These are phyloP conservation scores for Nannochloris sp. DNA, from an alignment of 139 green algal species.

Conservation along the genomic window DNA sequence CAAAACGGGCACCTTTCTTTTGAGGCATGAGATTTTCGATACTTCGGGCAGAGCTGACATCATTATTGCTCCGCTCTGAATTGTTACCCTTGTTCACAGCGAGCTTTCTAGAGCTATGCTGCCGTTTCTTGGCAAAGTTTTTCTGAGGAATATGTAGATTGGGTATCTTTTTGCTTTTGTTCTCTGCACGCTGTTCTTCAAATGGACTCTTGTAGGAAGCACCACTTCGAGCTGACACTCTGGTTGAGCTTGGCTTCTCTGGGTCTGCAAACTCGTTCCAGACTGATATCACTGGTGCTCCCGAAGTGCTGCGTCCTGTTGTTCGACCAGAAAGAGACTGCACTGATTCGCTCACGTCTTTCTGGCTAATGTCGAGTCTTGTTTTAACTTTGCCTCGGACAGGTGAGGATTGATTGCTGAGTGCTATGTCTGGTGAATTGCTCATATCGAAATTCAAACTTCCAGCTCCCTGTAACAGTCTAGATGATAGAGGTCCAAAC, in stretches of 20 bases:
- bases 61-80: neutral
- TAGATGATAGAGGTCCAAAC: neutral
- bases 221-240: neutral
- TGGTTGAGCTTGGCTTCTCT: slow-evolving; percentile 2
- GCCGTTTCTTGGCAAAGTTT: slow-evolving; percentile 8
- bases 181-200: neutral
- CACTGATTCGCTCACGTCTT: too few species aligned
- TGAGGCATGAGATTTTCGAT: slow-evolving; percentile 4
- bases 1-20: slow-evolving; percentile 5
- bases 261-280: neutral
- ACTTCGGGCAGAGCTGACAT: slow-evolving; percentile 4
- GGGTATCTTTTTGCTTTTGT: neutral
- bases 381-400: too few species aligned
- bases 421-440: neutral
- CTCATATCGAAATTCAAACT: neutral
- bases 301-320: too few species aligned
- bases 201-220: neutral
- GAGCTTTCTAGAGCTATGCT: slow-evolving; percentile 7
- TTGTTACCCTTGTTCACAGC: neutral
- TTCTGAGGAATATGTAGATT: neutral
- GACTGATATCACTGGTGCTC: too few species aligned
- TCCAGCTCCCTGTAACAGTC: neutral
- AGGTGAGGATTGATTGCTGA: neutral
- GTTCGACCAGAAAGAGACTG: too few species aligned
- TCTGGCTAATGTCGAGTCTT: too few species aligned